These are phyloP conservation scores for Leptodermis oblonga DNA, from an alignment of 257 asterid species.

Conservation along the genomic window DNA sequence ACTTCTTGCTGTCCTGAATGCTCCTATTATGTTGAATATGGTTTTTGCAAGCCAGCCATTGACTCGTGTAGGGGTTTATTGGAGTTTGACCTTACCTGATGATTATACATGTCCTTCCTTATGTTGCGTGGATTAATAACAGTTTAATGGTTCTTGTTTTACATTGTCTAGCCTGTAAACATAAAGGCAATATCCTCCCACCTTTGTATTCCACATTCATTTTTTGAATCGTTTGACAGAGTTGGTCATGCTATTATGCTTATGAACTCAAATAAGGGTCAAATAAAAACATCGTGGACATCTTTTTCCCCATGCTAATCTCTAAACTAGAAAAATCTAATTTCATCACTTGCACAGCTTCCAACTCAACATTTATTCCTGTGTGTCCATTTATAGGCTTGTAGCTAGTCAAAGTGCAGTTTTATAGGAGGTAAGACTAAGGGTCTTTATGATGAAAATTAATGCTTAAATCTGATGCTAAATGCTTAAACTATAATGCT, in stretches of 20 bases:
- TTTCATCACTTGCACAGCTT: neutral
- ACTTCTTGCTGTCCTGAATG: neutral
- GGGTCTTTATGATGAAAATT: no score
- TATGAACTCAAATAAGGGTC: neutral
- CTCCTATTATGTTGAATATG: neutral
- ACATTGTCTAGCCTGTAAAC: no score
- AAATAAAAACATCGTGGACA: neutral
- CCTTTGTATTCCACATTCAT: no score
- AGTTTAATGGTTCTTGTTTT: no score
- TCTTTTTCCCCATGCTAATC: neutral
- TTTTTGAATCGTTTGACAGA: no score
- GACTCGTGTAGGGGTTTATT: neutral
- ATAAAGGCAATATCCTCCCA: no score
- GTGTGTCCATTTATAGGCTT: neutral
- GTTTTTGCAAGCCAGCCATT: neutral
- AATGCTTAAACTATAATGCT: no score
- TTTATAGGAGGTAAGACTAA: neutral
- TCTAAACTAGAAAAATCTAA: neutral
- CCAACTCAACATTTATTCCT: neutral
- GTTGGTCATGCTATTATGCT: neutral
- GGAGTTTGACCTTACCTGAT: neutral
- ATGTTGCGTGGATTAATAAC: no score
- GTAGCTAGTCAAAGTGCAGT: neutral
- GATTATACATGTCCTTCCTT: no score
- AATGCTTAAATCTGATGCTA: no score